Conservation (phyloP, 306 rosid species). For the barrel medic (Medicago truncatula) region MtrunA17r5.0-ANR NC_053042.1:820501-821000, state of each 20-base stretch:
- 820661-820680: background rate
- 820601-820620: background rate
- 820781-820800: constrained; percentile 91
- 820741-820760: constrained; percentile 81
- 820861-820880: constrained; percentile 84
- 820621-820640: background rate
- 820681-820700: background rate
- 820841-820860: constrained; percentile 71
- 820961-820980: background rate
- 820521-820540: background rate
- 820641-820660: background rate
- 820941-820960: background rate
- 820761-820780: constrained; percentile 85
- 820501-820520: background rate
- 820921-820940: constrained; percentile 33
- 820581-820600: background rate
- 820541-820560: background rate
- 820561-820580: background rate
- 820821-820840: constrained; percentile 85
- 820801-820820: constrained; percentile 71
- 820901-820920: constrained; percentile 94
- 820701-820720: no score
- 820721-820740: constrained; percentile 6
- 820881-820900: constrained; percentile 90
- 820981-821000: background rate